Evolutionary conservation across 2,329 filamentous ascomycete genomes (phyloP), one percentile per base, ranked within the genome.

Genomic region (Exophiala mesophila): DNA sequence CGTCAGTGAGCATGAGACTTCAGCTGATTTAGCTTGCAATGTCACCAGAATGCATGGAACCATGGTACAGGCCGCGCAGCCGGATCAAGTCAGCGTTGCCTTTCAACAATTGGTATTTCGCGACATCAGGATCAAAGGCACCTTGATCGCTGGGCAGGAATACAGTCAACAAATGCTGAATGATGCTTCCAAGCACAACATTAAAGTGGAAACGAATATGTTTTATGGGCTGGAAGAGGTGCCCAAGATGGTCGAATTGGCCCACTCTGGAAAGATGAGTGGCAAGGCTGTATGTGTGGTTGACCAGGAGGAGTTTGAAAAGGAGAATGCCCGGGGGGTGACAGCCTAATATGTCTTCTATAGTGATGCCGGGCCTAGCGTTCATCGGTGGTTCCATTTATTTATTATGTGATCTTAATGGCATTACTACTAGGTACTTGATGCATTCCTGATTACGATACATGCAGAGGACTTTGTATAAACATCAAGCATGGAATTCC

Each of bases 41-140:
- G 62, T 78, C 1, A 82, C 78, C 0, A 72, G 67, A 54, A 78
- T 74, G 68, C 78, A 82, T 54, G 77, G 76, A 2, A 69, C 63
- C 0, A 64, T 80, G 55, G 63, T 81, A 1, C 74, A 81, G 57
- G 70, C 81, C 34, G 76, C 76, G 10, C 76, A 78, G 59, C 55
- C 56, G 15, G 55, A 53, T 2, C 59, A 63, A 9, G 59, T 68
- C 5, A 57, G 49, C 15, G 56, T 67, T 3, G 63, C 64, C 26
- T 70, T 65, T 43, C 53, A 54, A 1, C 72, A 78, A 50, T 52
- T 78, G 4, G 63, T 78, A 26, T 74, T 77, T 53, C 63, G 74
- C 5, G 74, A 78, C 51, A 69, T 78, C 18, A 59, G 63, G 29
- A 59, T 78, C 17, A 64, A 67, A 17, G 73, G 74, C 3, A 69